A percentile compares a stretch with the other conserved stretches of the same genome.
Evolutionary conservation across 2,329 filamentous ascomycete genomes (phyloP).

Genomic region (Fusarium lyarnte): DNA sequence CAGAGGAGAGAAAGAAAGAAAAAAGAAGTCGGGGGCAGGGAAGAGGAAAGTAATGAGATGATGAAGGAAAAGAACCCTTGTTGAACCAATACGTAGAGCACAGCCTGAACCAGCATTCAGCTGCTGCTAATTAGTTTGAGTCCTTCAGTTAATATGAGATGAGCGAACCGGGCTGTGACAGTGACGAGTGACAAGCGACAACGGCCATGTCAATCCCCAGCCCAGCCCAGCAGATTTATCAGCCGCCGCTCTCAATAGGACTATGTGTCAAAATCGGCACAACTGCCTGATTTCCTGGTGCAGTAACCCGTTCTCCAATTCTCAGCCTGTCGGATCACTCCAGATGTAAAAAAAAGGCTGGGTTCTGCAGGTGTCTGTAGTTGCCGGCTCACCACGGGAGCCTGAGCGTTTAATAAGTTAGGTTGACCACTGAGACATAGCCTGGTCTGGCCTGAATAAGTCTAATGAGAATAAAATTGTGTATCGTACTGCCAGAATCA

Average conservation of each 20-base stretch:
- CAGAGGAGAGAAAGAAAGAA: neutral
- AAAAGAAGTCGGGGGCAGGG: constrained; percentile 21
- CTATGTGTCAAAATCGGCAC: constrained; percentile 19
- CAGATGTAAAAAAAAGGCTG: constrained; percentile 31
- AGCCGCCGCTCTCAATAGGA: constrained; percentile 22
- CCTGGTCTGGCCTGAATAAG: constrained; percentile 4
- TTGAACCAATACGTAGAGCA: constrained; percentile 19
- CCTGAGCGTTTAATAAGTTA: constrained; percentile 13
- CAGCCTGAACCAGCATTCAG: constrained; percentile 4
- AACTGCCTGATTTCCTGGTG: constrained; percentile 27
- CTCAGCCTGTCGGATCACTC: constrained; percentile 30
- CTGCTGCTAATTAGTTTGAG: neutral
- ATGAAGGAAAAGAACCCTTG: constrained; percentile 38
- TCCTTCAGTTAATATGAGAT: constrained; percentile 11
- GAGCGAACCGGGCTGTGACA: constrained; percentile 24
- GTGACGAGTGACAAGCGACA: constrained; percentile 34
- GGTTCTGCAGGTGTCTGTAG: constrained; percentile 19
- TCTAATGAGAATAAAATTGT: constrained; percentile 15
- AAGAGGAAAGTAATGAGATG: constrained; percentile 17
- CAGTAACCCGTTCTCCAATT: constrained; percentile 17
- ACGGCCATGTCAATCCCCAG: constrained; percentile 14
- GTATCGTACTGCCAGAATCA: constrained; percentile 25
- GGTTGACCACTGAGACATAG: constrained; percentile 3
- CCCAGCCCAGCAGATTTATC: constrained; percentile 43
- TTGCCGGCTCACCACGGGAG: constrained; percentile 20